phyloP scores from a whole-genome alignment of 345 rosid species.

The Lepidium africanum region DNA sequence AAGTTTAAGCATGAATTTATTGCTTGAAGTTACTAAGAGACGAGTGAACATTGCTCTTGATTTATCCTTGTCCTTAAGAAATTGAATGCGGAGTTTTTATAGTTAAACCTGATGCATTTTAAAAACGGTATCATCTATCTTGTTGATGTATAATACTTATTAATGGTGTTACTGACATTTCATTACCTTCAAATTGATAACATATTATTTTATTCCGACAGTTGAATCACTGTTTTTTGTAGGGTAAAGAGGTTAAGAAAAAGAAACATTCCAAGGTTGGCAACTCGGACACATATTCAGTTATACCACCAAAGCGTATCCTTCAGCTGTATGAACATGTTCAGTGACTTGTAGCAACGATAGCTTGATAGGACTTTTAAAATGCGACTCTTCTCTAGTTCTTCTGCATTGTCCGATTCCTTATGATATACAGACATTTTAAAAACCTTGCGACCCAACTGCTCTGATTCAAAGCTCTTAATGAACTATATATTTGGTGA shows the following conservation, averaged over 20 bases:
- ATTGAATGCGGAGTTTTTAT: neutral
- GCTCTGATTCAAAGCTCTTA: constrained; percentile 37
- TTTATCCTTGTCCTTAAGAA: neutral
- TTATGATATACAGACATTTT: constrained; percentile 53
- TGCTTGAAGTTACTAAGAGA: neutral
- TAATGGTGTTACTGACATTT: neutral
- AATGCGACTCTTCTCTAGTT: neutral
- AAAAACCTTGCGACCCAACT: constrained; percentile 36
- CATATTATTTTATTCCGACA: constrained; percentile 35
- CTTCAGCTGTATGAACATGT: constrained; percentile 19
- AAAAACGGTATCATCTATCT: neutral
- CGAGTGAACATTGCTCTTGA: neutral
- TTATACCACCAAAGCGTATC: constrained; percentile 68
- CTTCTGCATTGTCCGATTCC: constrained; percentile 27
- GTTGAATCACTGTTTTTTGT: constrained; percentile 29
- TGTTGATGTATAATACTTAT: neutral
- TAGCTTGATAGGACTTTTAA: neutral
- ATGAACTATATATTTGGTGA: constrained; percentile 35
- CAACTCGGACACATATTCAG: constrained; percentile 33
- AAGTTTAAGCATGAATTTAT: neutral
- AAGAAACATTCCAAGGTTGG: constrained; percentile 38
- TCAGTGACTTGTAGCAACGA: neutral
- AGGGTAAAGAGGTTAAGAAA: constrained; percentile 28
- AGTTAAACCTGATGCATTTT: neutral
- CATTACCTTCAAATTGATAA: constrained; percentile 31